phyloP scores from a whole-genome alignment of 1,139 yeast species.

The Hyphopichia pseudoburtonii region DNA sequence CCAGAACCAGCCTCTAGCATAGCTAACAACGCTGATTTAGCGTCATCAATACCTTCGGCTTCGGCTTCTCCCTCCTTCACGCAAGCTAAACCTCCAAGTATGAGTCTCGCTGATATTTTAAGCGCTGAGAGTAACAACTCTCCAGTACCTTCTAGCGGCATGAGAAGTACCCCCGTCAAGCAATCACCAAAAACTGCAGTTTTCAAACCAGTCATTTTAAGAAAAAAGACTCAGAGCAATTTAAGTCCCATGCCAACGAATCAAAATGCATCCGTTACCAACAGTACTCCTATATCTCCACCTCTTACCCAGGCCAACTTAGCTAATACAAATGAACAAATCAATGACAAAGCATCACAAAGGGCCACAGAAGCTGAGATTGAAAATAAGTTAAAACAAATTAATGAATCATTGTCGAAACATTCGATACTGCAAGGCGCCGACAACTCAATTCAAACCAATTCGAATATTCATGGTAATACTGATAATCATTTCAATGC shows the following conservation, averaged over 20 bases:
- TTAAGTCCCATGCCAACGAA: conserved; percentile 6
- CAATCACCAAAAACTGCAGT: conserved; percentile 26
- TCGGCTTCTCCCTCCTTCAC: conserved; percentile 15
- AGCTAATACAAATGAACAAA: background rate
- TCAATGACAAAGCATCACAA: conserved; percentile 6
- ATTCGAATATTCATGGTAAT: background rate
- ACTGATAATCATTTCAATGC: no score
- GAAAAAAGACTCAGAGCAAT: conserved; percentile 27
- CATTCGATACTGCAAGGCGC: background rate
- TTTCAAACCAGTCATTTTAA: conserved; percentile 39
- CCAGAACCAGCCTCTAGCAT: background rate
- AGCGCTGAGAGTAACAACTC: conserved; percentile 17
- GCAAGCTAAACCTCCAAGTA: conserved; percentile 20
- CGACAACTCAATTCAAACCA: background rate
- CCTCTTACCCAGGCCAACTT: background rate
- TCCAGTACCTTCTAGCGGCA: conserved; percentile 8
- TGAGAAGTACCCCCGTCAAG: conserved; percentile 18
- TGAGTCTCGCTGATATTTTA: conserved; percentile 42
- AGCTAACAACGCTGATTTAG: conserved; percentile 3
- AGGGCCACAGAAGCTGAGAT: conserved; percentile 6
- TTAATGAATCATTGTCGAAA: conserved; percentile 3
- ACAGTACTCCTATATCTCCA: conserved; percentile 7
- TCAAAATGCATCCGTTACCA: conserved; percentile 7
- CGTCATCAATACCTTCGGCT: conserved; percentile 4
- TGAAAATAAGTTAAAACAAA: conserved; percentile 7